Percentiles rank a stretch among this genome's conserved stretches.
These are phyloP conservation scores for Globisporangium paddicum DNA, from an alignment of 352 stramenopile genomes.

Conservation along the genomic window DNA sequence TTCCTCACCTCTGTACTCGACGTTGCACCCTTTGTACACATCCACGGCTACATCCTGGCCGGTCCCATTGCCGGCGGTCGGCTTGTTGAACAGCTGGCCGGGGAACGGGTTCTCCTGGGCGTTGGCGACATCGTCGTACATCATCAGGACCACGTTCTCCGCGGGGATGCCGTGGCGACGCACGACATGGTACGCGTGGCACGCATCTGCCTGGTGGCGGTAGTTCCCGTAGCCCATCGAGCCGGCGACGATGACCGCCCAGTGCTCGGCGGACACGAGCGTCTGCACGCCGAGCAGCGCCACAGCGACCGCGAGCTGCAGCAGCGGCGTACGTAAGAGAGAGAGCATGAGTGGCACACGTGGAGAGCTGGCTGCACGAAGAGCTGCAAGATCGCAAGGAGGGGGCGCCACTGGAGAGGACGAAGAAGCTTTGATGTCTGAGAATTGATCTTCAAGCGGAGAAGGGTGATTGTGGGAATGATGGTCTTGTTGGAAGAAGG, in stretches of 20 bases:
- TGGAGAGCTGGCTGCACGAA: not conserved
- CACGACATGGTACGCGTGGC: slow-evolving; percentile 90
- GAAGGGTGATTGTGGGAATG: too few relatives aligned
- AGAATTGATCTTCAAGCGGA: not conserved
- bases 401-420: too few relatives aligned
- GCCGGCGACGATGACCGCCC: slow-evolving; percentile 88
- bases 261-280: slow-evolving; percentile 54
- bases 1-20: slow-evolving; percentile 71
- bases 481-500: too few relatives aligned
- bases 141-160: slow-evolving; percentile 91
- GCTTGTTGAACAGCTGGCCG: slow-evolving; percentile 88
- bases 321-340: slow-evolving; percentile 4
- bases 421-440: too few relatives aligned
- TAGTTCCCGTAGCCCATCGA: slow-evolving; percentile 91
- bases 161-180: slow-evolving; percentile 78
- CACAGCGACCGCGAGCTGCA: slow-evolving; percentile 4
- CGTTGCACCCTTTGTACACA: slow-evolving; percentile 82
- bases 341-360: not conserved
- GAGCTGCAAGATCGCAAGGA: not conserved
- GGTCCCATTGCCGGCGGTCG: slow-evolving; percentile 31
- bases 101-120: slow-evolving; percentile 82
- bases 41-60: slow-evolving; percentile 45
- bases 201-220: slow-evolving; percentile 87
- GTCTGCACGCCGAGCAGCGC: slow-evolving; percentile 12
- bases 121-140: slow-evolving; percentile 89